These are phyloP conservation scores for Phoenix dactylifera DNA, from an alignment of 176 grass and related monocot genomes.

Conservation along the genomic window DNA sequence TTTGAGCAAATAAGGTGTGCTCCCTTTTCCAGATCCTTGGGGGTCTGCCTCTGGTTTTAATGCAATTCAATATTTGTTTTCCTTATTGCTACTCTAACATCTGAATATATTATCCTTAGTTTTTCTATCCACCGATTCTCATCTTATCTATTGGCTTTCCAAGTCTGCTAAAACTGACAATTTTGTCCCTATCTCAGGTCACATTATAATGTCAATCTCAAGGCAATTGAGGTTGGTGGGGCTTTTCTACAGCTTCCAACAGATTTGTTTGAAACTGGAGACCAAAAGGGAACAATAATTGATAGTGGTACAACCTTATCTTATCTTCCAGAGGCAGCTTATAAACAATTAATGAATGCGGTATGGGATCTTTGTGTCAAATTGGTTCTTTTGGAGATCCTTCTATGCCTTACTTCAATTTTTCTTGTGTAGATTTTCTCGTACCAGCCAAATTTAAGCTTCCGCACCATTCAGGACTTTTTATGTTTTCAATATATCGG, in stretches of 20 bases:
- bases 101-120: too few relatives aligned
- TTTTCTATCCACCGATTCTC: too few relatives aligned
- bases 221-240: constrained; percentile 62
- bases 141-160: too few relatives aligned
- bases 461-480: constrained; percentile 45
- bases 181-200: constrained; percentile 30
- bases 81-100: too few relatives aligned
- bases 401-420: constrained; percentile 13
- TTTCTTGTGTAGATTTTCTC: constrained; percentile 50
- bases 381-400: background rate
- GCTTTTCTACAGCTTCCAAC: constrained; percentile 46
- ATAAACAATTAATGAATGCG: constrained; percentile 35
- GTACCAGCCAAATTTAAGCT: constrained; percentile 33
- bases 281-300: constrained; percentile 76
- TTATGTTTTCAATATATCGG: constrained; percentile 65
- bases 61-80: too few relatives aligned
- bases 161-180: background rate
- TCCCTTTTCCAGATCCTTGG: too few relatives aligned
- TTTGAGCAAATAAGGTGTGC: too few relatives aligned
- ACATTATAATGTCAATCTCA: constrained; percentile 89
- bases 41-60: too few relatives aligned
- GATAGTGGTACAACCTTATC: constrained; percentile 91
- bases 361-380: constrained; percentile 27
- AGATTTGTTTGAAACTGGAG: constrained; percentile 36
- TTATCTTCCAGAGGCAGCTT: constrained; percentile 62